Conservation (phyloP, 2,329 filamentous ascomycete species). For the Fusarium sarcochroum region DNA sequence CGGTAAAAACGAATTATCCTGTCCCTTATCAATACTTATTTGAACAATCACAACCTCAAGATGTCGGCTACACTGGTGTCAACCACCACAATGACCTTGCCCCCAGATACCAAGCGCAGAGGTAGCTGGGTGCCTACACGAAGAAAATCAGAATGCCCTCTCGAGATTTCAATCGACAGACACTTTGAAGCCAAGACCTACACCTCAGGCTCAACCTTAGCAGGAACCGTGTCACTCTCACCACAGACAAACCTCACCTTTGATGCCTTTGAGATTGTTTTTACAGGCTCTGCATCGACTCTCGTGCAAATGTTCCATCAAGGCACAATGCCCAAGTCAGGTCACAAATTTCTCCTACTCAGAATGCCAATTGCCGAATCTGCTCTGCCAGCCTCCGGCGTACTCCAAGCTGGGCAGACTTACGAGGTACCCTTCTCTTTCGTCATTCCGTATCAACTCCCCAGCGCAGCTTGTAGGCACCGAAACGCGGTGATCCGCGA, state of each 20-base stretch:
- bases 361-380: constrained; percentile 32
- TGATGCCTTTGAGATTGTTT: constrained; percentile 26
- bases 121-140: constrained; percentile 30
- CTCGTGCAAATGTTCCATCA: constrained; percentile 33
- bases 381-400: constrained; percentile 5
- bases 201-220: constrained; percentile 33
- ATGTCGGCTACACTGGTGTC: constrained; percentile 23
- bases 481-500: constrained; percentile 15
- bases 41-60: neutral
- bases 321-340: constrained; percentile 19
- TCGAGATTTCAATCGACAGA: constrained; percentile 37
- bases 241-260: constrained; percentile 24
- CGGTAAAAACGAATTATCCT: neutral
- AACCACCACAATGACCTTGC: constrained; percentile 10
- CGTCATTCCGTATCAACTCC: constrained; percentile 38
- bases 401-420: constrained; percentile 16
- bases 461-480: constrained; percentile 32
- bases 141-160: constrained; percentile 15
- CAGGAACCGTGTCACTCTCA: constrained; percentile 23
- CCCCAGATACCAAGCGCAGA: constrained; percentile 18
- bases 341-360: constrained; percentile 34
- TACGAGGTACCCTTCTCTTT: constrained; percentile 39
- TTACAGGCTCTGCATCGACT: constrained; percentile 16
- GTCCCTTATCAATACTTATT: neutral
- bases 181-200: constrained; percentile 41